phyloP scores from a whole-genome alignment of 2,329 filamentous ascomycete genomes.

The Venturia nashicola region DNA sequence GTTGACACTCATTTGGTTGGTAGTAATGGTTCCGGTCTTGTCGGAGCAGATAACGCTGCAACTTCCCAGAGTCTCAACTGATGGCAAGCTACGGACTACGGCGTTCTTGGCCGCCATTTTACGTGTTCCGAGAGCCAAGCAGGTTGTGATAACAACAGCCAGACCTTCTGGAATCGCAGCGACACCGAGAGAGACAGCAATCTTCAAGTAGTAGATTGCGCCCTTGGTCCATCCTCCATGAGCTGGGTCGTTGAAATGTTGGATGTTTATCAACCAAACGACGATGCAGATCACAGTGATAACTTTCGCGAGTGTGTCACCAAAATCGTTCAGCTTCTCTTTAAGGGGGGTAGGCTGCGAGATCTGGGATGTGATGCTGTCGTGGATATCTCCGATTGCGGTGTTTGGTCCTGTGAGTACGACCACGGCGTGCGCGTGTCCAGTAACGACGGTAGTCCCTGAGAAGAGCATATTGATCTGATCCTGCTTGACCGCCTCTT shows the following conservation, averaged over 20 bases:
- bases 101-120: constrained; percentile 99
- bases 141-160: constrained; percentile 98
- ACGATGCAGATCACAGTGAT: constrained; percentile 94
- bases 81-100: constrained; percentile 88
- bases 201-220: constrained; percentile 98
- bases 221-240: constrained; percentile 93
- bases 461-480: constrained; percentile 98
- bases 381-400: constrained; percentile 96
- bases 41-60: constrained; percentile 99
- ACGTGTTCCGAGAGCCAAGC: constrained; percentile 84
- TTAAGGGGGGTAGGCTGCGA: constrained; percentile 94
- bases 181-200: constrained; percentile 94
- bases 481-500: constrained; percentile 88
- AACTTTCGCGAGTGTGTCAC: constrained; percentile 90
- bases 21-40: constrained; percentile 96
- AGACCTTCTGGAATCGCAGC: constrained; percentile 96
- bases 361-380: constrained; percentile 96
- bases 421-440: constrained; percentile 82
- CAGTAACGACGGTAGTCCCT: constrained; percentile 91
- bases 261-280: constrained; percentile 97
- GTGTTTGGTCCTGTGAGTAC: constrained; percentile 81
- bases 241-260: constrained; percentile 88
- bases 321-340: constrained; percentile 98
- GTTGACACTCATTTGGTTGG: constrained; percentile 98
- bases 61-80: constrained; percentile 94